These are phyloP conservation scores for Ustilaginoidea virens DNA, from an alignment of 2,329 filamentous ascomycete genomes.

Conservation along the genomic window DNA sequence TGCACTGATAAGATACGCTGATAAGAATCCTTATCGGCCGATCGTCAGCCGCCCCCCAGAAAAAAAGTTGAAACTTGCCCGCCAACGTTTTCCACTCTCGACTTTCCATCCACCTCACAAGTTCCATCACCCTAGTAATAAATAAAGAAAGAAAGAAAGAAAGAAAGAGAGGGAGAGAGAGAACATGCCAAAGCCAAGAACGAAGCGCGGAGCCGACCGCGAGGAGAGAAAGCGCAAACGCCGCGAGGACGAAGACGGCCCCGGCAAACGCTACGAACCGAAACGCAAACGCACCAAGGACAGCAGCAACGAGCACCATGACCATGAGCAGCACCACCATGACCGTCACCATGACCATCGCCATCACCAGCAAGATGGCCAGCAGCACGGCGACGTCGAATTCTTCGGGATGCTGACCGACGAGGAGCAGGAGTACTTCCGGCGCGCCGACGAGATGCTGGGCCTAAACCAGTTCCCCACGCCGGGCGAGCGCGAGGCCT, in stretches of 20 bases:
- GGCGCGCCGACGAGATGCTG: conserved; percentile 74
- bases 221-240: conserved; percentile 1
- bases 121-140: too few species aligned
- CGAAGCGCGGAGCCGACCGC: conserved; percentile 18
- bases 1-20: too few species aligned
- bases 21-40: too few species aligned
- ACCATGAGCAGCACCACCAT: conserved; percentile 6
- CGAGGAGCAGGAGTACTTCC: conserved; percentile 92
- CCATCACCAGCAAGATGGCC: conserved; percentile 10
- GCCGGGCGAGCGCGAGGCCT: conserved; percentile 53
- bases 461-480: conserved; percentile 78
- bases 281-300: conserved; percentile 12
- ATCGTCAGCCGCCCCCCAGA: too few species aligned
- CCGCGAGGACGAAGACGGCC: conserved; percentile 23
- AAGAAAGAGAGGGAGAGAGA: too few species aligned
- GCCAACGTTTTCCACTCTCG: too few species aligned
- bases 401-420: conserved; percentile 92
- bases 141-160: too few species aligned
- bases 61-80: too few species aligned
- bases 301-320: neutral
- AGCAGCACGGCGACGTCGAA: conserved; percentile 45
- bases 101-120: too few species aligned
- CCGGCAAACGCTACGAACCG: conserved; percentile 6
- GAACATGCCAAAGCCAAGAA: conserved; percentile 28
- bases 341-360: conserved; percentile 11